Evolutionary conservation across 495 filamentous ascomycete genomes (phyloP).

Genomic region (Penicillium salamii): DNA sequence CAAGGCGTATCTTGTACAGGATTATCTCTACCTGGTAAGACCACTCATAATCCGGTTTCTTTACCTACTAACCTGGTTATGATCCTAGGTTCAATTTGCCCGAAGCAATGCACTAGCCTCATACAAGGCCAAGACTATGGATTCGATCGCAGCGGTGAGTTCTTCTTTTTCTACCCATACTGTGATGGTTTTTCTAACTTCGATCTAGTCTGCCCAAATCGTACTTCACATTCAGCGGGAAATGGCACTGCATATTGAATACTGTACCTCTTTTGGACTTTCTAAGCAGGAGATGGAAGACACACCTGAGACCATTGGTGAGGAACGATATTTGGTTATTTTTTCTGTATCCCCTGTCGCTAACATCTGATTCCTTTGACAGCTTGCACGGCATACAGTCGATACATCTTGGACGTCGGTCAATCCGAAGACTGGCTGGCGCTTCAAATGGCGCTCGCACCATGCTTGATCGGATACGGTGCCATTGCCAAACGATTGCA

Average conservation of each 20-base stretch:
- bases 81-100: conserved; percentile 72
- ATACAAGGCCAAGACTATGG: conserved; percentile 74
- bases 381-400: conserved; percentile 51
- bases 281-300: conserved; percentile 68
- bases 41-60: neutral
- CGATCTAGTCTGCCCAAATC: conserved; percentile 60
- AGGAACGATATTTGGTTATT: too few relatives aligned
- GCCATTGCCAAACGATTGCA: conserved; percentile 66
- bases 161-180: conserved; percentile 1
- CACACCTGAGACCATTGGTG: conserved; percentile 72
- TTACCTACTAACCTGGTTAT: neutral
- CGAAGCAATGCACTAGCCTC: conserved; percentile 78
- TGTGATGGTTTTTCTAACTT: conserved; percentile 4
- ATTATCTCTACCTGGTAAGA: conserved; percentile 80
- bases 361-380: neutral
- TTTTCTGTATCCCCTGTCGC: too few relatives aligned
- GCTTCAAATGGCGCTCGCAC: conserved; percentile 77
- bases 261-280: conserved; percentile 80
- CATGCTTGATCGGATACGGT: conserved; percentile 86
- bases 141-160: conserved; percentile 64
- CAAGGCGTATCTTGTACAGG: conserved; percentile 83
- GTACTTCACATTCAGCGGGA: conserved; percentile 75
- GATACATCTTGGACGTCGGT: conserved; percentile 86
- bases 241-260: conserved; percentile 74
- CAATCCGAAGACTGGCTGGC: conserved; percentile 82